Conservation (phyloP, 2,329 filamentous ascomycete species). For the Diaporthe caulivora region DNA sequence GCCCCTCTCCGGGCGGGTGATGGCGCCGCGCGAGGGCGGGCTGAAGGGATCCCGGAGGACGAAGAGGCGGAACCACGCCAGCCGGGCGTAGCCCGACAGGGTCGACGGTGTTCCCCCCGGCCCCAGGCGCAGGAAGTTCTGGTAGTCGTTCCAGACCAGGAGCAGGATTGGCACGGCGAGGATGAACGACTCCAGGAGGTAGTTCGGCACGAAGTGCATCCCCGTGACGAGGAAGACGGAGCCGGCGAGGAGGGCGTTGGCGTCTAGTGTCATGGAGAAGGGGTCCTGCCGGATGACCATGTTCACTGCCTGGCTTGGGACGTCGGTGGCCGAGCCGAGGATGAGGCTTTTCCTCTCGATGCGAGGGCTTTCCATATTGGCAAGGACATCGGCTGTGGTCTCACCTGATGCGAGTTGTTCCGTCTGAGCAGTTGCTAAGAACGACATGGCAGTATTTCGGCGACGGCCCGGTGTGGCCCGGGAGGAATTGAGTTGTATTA, state of each 20-base stretch:
- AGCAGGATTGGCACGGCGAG: conserved; percentile 61
- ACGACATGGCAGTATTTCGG: conserved; percentile 2
- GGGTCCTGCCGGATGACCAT: conserved; percentile 63
- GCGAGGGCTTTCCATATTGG: conserved; percentile 5
- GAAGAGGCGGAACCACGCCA: conserved; percentile 80
- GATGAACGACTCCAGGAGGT: conserved; percentile 63
- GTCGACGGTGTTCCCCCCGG: conserved; percentile 85
- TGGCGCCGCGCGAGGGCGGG: conserved; percentile 65
- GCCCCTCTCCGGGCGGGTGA: conserved; percentile 66
- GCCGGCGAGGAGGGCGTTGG: conserved; percentile 59
- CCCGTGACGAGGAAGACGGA: conserved; percentile 61
- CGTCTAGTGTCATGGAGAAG: conserved; percentile 66
- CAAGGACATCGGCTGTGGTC: background rate
- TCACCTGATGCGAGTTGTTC: background rate
- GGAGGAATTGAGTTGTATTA: conserved; percentile 2
- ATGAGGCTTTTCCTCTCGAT: conserved; percentile 33
- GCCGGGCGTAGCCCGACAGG: conserved; percentile 77
- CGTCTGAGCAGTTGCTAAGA: conserved; percentile 20
- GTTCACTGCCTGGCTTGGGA: conserved; percentile 50
- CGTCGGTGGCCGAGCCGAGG: conserved; percentile 31
- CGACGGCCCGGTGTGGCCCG: background rate
- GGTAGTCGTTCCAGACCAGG: conserved; percentile 77
- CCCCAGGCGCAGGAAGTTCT: conserved; percentile 80
- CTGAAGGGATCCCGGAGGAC: conserved; percentile 77
- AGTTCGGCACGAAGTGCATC: conserved; percentile 64